Evolutionary conservation across 371 early-diverging fungal species (phyloP), one percentile per base, ranked within the genome.

Genomic region (Entomophthora muscae): DNA sequence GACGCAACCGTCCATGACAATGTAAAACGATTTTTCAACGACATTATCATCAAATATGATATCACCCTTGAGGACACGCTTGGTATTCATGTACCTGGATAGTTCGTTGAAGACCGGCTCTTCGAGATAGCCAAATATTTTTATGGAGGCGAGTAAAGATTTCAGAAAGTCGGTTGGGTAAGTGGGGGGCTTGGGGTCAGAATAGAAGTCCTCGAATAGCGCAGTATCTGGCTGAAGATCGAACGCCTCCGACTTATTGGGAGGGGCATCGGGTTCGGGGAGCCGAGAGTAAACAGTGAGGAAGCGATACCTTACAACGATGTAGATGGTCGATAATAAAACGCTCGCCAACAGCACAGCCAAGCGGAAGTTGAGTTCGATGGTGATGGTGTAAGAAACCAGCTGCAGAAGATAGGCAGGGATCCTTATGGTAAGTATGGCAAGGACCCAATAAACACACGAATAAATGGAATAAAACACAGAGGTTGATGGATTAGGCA

Each of bases 71-170:
- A 88, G 74, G 59, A 93, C 70, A 32, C 88, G 83, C 52, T 85
- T 84, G 0, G 92, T 93, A 70, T 91, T 88, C 58, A 90, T 71
- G 68, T 89, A 86, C 29, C 91, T 75, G 2, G 92, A 87, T 32
- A 97, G 78, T 70, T 97, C 95, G 73, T 90, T 89, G 72, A 98
- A 93, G 52, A 98, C 95, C 3, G 91, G 91, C 67, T 90, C 82
- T 64, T 98, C 98, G 32, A 98, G 76, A 69, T 94, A 95, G 0
- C 95, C 95, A 80, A 98, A 96, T n/a, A 95, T 88, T 70, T 93
- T 93, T 73, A 95, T 95, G 17, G 83, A 82, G 0, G 84, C 80
- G 60, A 93, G 75, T 67, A 93, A 90, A 0, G 86, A 88, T 53
- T 83, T 83, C 60, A 90, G 71, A 64, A 91, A 87, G 66, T 90